A percentile compares a stretch with the other conserved stretches of the same genome.
These are phyloP conservation scores for Bruguiera parviflora DNA, from an alignment of 345 rosid genomes.

Conservation along the genomic window DNA sequence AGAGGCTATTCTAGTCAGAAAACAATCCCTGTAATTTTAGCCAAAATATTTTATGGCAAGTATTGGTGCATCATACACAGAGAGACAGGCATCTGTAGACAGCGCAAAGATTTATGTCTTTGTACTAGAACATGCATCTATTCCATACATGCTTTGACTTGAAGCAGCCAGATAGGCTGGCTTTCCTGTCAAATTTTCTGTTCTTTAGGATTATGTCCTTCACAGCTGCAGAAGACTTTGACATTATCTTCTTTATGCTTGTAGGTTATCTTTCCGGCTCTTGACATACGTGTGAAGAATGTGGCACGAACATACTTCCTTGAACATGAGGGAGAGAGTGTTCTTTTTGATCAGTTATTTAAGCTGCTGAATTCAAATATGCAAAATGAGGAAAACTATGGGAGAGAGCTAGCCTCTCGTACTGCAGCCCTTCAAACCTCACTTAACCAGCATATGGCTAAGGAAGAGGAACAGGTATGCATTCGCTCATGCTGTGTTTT, in stretches of 20 bases:
- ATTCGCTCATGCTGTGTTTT: background rate
- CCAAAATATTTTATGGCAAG: too few species aligned
- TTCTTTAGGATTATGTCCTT: background rate
- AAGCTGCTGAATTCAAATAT: constrained; percentile 57
- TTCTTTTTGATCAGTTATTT: constrained; percentile 67
- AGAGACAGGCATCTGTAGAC: too few species aligned
- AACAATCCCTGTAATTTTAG: too few species aligned
- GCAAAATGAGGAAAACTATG: constrained; percentile 50
- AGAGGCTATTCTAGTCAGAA: too few species aligned
- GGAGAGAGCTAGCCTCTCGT: constrained; percentile 74
- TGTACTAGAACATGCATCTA: too few species aligned
- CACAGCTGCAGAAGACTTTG: background rate
- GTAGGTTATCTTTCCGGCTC: constrained; percentile 86
- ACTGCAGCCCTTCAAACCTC: constrained; percentile 85
- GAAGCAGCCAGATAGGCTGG: too few species aligned
- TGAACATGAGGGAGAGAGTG: constrained; percentile 82
- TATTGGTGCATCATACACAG: too few species aligned
- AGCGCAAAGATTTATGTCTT: too few species aligned
- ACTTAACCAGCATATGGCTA: constrained; percentile 82
- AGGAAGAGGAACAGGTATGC: constrained; percentile 88
- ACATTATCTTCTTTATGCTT: constrained; percentile 9
- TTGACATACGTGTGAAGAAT: constrained; percentile 86
- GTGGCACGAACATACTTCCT: constrained; percentile 81
- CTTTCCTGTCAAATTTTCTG: background rate
- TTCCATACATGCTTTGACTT: too few species aligned